Base-by-base conservation (phyloP, 2,329 filamentous ascomycete species). In the Drechmeria coniospora region DNA sequence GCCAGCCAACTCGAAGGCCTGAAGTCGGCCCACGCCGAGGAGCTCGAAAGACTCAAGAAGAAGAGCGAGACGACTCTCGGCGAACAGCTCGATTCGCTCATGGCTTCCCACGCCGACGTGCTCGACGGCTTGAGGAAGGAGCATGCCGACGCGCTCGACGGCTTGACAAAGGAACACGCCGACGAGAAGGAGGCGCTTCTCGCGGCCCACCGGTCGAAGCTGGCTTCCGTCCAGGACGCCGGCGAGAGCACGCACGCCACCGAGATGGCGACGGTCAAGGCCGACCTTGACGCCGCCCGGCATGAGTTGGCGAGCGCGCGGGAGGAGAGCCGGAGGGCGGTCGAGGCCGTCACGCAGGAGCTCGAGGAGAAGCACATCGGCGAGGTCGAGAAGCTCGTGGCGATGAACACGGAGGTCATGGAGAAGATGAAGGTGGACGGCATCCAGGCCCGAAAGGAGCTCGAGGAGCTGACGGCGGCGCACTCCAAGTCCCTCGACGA, bases 1-100 rank as follows among this genome's bases (percentile, higher is more conserved):
- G 35, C 62, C 6, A 48, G 51, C 16, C 64, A 71, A 39, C 47
- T 74, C 2, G 61, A 73, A 21, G 42, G 59, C n/a, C 49, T 74
- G 15, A 68, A 71, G 43, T 55, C 57, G 11, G 64, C 47, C 37
- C 68, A 74, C 37, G 60, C 61, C 2, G 54, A 65, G 36, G 54
- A 68, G 34, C 47, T 66, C 2, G 54, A 59, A 30, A 43, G 54
- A 3, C 39, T 57, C 20, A 61, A 61, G 43, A 41, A 39, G 8
- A 54, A 65, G 35, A 53, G 57, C 32, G 49, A 57, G 26, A 46
- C 47, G 9, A 32, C 44, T 9, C 43, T 63, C 15, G 44, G 50
- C 11, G 50, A 50, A 32, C 54, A 64, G 33, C 36, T 66, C 16
- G 51, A 54, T 28, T 39, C 43, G 1, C 51, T 66, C 14, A 53